These are phyloP conservation scores for Colletotrichum tabaci DNA, from an alignment of 2,329 filamentous ascomycete genomes.

Conservation along the genomic window DNA sequence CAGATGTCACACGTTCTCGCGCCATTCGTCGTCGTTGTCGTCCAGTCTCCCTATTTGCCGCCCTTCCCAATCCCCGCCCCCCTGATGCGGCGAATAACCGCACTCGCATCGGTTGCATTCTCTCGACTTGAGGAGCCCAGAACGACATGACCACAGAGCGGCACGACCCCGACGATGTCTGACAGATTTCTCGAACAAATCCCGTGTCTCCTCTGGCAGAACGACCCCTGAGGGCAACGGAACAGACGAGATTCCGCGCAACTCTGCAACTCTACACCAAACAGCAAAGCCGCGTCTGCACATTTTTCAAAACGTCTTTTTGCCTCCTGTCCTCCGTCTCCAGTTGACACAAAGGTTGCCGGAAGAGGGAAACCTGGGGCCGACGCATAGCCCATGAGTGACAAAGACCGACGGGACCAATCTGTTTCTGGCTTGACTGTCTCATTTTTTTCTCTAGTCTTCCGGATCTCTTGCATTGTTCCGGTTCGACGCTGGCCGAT, in stretches of 20 bases:
- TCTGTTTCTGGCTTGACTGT: constrained; percentile 21
- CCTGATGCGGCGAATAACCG: constrained; percentile 6
- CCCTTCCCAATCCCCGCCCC: not conserved
- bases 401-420: constrained; percentile 5
- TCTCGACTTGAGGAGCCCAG: not conserved
- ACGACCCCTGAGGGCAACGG: not conserved
- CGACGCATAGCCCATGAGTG: not conserved
- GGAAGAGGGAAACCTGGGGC: not conserved
- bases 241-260: not conserved
- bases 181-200: constrained; percentile 33
- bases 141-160: not conserved
- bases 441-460: not conserved
- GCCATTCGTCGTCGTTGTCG: not conserved
- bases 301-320: constrained; percentile 16
- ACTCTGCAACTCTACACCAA: constrained; percentile 30
- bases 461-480: constrained; percentile 3
- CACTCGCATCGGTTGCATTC: constrained; percentile 27
- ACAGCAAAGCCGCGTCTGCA: constrained; percentile 14
- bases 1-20: not conserved
- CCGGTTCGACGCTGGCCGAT: constrained; percentile 20
- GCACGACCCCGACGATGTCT: constrained; percentile 6
- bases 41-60: constrained; percentile 2
- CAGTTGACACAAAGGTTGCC: constrained; percentile 21
- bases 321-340: not conserved
- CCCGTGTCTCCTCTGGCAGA: constrained; percentile 10